Percentiles rank a stretch among this genome's conserved stretches.
Conservation (phyloP, 305 asterid genomes). For the Coffea humblotiana region DNA sequence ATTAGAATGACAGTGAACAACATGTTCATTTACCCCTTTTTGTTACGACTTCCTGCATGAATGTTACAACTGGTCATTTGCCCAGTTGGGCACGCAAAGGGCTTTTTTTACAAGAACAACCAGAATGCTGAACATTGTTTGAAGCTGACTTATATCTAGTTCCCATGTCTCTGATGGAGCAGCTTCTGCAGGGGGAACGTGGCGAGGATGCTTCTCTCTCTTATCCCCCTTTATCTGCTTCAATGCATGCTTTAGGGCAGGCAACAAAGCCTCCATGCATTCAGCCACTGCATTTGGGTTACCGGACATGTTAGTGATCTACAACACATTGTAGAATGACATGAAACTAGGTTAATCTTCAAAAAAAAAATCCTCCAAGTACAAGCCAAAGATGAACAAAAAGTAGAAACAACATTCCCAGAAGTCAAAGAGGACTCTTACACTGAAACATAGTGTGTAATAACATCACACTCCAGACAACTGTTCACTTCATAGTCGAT, state of each 20-base stretch:
- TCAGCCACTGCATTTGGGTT: constrained; percentile 94
- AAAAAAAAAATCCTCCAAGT: background rate
- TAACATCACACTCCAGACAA: background rate
- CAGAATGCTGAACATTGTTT: constrained; percentile 36
- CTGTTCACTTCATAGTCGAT: background rate
- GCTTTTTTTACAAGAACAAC: constrained; percentile 52
- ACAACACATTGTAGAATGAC: constrained; percentile 4
- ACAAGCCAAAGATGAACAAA: background rate
- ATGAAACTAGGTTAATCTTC: background rate
- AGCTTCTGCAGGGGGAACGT: constrained; percentile 70
- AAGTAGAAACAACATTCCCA: background rate
- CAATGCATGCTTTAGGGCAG: constrained; percentile 85
- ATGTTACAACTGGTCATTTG: no score
- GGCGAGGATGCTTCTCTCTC: constrained; percentile 86
- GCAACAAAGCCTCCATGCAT: constrained; percentile 86
- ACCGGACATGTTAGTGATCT: constrained; percentile 98
- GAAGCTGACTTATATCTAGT: constrained; percentile 58
- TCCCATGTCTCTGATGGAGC: constrained; percentile 67
- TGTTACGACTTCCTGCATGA: no score
- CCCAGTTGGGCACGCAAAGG: no score
- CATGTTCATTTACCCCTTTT: no score
- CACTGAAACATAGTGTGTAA: background rate
- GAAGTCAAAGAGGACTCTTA: background rate
- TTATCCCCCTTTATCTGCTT: constrained; percentile 83
- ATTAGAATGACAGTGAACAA: no score